A percentile compares a stretch with the other conserved stretches of the same genome.
phyloP scores from a whole-genome alignment of 1,284 basidiomycete genomes.

The Irpex rosettiformis region DNA sequence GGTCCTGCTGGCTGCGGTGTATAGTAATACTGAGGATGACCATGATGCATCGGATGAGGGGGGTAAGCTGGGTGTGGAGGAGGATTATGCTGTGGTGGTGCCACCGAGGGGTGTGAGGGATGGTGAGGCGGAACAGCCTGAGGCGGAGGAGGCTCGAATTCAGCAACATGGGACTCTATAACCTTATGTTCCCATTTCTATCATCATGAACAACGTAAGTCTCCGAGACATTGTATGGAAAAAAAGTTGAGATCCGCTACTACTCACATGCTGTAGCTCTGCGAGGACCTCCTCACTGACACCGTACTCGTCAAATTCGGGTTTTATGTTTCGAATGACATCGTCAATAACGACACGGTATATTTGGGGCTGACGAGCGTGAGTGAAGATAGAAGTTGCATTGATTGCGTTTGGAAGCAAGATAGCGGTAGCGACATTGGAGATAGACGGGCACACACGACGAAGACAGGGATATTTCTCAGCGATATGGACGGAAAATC shows the following conservation, averaged over 20 bases:
- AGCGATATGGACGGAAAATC: slow-evolving; percentile 60
- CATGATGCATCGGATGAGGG: slow-evolving; percentile 22
- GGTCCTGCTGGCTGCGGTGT: slow-evolving; percentile 35
- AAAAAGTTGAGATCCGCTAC: not conserved
- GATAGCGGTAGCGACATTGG: slow-evolving; percentile 6
- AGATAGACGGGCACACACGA: slow-evolving; percentile 8
- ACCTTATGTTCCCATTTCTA: slow-evolving; percentile 97
- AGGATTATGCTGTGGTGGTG: slow-evolving; percentile 37
- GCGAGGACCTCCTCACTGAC: slow-evolving; percentile 90
- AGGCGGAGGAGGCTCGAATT: slow-evolving; percentile 68
- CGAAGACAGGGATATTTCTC: slow-evolving; percentile 31
- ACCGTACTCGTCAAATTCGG: slow-evolving; percentile 97
- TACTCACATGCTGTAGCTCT: slow-evolving; percentile 81
- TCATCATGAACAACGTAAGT: slow-evolving; percentile 9
- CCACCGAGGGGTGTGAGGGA: slow-evolving; percentile 12
- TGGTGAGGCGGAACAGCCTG: slow-evolving; percentile 27
- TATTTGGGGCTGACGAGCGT: slow-evolving; percentile 73
- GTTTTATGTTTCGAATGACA: slow-evolving; percentile 84
- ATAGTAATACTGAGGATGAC: slow-evolving; percentile 32
- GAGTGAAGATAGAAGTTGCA: slow-evolving; percentile 17
- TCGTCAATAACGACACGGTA: slow-evolving; percentile 97
- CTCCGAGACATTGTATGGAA: not conserved
- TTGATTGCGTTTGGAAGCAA: not conserved
- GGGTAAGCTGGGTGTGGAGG: slow-evolving; percentile 27
- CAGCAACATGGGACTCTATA: slow-evolving; percentile 88